Base-by-base conservation (phyloP, 1,284 basidiomycete genomes). In the Pascua guehoae region DNA sequence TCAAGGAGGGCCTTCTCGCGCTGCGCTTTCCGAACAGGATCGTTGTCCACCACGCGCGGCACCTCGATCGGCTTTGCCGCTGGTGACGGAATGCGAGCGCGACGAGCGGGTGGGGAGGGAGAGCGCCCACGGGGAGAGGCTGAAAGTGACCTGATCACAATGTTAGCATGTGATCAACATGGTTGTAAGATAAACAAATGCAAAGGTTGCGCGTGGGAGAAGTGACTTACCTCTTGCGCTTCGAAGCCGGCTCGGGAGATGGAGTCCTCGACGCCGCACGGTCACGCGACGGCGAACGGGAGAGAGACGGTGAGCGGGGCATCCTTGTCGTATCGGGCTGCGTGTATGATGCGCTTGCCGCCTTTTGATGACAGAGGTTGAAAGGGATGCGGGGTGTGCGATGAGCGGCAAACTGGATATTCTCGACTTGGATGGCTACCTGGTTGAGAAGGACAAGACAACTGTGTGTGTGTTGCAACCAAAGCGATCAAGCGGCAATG, bases 1-100 rank as follows among this genome's bases (percentile, higher is more conserved):
- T 86, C 86, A 7, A 87, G 87, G 60, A 88, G 79, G 44, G 85
- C 83, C 17, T 86, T 83, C 14, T 92, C 89, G 51, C 90, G 84
- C 70, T 91, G 85, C 0, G 84, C 83, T 40, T 85, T 81, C 44
- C 89, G 85, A 10, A 83, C 80, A 4, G 89, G 89, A 72, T 92
- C 88, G n/a, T 83, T 84, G 74, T 91, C 89, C 24, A 76, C 75
- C 11, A 91, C 84, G 65, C 80, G 83, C 12, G 86, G 85, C 3
- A 83, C 71, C 49, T 82, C 80, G 41, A 84, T 61, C 37, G 17
- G 45, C 45, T 17, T 54, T 54, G 1, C 53, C 53, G 7, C 55
- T 57, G n/a, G 62, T 45, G 12, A 50, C 42, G 9, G 47, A 50
- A 7, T 70, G 70, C 5, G 73, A 75, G n/a, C 62, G 60, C 2